Evolutionary conservation across 2,329 filamentous ascomycete species (phyloP), one percentile per base, ranked within the genome.

Genomic region (Capronia epimyces): DNA sequence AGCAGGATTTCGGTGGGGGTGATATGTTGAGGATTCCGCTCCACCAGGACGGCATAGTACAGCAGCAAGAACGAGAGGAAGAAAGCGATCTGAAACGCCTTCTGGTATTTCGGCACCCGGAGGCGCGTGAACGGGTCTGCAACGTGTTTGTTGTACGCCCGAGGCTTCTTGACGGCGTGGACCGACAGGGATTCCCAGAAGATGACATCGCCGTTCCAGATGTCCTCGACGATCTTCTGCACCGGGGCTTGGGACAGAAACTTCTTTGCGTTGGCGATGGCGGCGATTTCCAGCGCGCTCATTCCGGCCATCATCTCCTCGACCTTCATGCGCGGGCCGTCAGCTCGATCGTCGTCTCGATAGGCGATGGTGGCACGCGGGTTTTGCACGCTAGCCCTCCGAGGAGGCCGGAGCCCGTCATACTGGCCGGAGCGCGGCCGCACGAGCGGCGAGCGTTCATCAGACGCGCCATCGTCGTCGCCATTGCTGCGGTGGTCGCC

Each of bases 201-300:
- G 31, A 90, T 80, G 53, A 95, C 89, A 58, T 90, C 84, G 40
- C 89, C 89, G 56, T 83, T 82, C 88, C 89, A 94, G 47, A 95
- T 87, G 43, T 86, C 86, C 40, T 86, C 84, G 55, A 95, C 81
- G 58, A 94, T 86, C 62, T 85, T 86, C 65, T 95, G 89, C 9
- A 94, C 85, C 2, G 87, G 80, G 53, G 79, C 78, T 66, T 94
- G 88, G 63, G 84, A 84, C 29, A 95, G 76, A 60, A 95, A 94
- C 40, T 86, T 86, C 70, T 95, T 95, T 24, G 87, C 87, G 52
- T 87, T 79, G 10, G 84, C 84, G 16, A 94, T 82, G 40, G 85
- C 83, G 21, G 88, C 89, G 62, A 95, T 90, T 65, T 95, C 89
- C 13, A 97, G 75, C 1, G 88, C 89, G 65, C 93, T 95, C 42